Evolutionary conservation across 176 grass and related monocot genomes (phyloP), one percentile per base, ranked within the genome.

Genomic region (Carex myosuroides): DNA sequence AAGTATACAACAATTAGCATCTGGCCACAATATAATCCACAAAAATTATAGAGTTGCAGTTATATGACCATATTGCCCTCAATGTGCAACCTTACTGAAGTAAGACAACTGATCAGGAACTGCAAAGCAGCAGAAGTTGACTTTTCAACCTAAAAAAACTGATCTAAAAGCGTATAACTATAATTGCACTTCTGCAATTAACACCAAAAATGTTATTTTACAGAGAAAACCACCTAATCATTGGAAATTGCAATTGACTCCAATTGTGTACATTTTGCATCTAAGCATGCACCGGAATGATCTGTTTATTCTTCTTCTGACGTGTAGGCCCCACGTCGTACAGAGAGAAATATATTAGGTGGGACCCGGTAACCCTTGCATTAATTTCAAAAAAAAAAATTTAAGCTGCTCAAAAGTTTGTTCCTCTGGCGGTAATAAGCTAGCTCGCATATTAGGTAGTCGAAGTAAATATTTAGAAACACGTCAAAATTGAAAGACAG

Each of bases 401-500:
- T 29, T 52, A 48, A 77, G 22, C 13, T 55, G 5, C 48, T 32
- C 13, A 77, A 75, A 16, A 32, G 13, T 56, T 77, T 30, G 13
- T 56, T 17, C 21, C 50, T 77, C 50, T 77, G 13, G 29, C 33
- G 64, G 14, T 78, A 53, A 78, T 54, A 53, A 76, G n/a, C n/a
- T 80, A 37, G 21, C 46, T 79, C 70, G 56, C 68, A 63, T 77
- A 74, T 71, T 50, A 90, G 48, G 83, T 79, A 88, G 92, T 83
- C 84, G 37, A 83, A 55, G 62, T 13, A 50, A 44, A 44, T 46
- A 81, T 74, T 53, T 72, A 59, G 30, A 89, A 85, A 58, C 54
- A 70, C 77, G 80, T 24, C 42, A 58, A 53, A 68, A 46, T n/a
- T 6, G 21, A 35, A 64, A 48, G 46, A 41, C 59, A 67, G 1